Evolutionary conservation across 2,329 filamentous ascomycete species (phyloP), one percentile per base, ranked within the genome.

Genomic region (Atkinsonella hypoxylon): DNA sequence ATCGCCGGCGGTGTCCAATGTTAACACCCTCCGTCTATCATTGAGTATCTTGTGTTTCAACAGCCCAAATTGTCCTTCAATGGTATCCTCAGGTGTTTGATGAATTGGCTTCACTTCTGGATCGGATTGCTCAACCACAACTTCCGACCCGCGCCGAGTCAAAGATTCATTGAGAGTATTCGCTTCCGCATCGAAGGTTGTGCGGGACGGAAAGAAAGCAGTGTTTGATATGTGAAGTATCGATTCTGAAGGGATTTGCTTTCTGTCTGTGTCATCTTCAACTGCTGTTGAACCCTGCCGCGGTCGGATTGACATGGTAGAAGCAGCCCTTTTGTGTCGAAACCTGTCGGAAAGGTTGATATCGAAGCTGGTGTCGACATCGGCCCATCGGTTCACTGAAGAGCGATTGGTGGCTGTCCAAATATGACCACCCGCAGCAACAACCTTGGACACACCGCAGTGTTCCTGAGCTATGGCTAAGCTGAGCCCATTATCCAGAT

Each of bases 21-120:
- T 98, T 56, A 98, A 72, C 4, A 94, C 90, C 53, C 89, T 80
- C 62, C 87, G 85, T 57, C 91, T 79, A 64, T 98, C 91, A 65
- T 95, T 97, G 54, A 98, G 74, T 58, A 97, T 77, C 59, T 85
- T 83, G 65, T 96, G 87, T 67, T 97, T 98, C 54, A 97, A 89
- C 49, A 98, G 71, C 10, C 93, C 93, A 68, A 95, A 91, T 61
- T 96, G 90, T 1, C 93, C 93, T 67, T 96, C 89, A 45, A 98
- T 93, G 0, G 86, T 89, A 64, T 91, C 87, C 56, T 83, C 80
- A 1, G 85, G 85, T 49, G 83, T 65, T 48, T 81, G 73, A 58
- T 86, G 78, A 47, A 89, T 76, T 1, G 87, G 85, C 49, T 84
- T 59, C 69, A 68, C 56, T 38, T 67, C 66, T 0, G 59, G 56